phyloP scores from a whole-genome alignment of 164 flowering plant genomes.

The Cinnamomum micranthum region DNA sequence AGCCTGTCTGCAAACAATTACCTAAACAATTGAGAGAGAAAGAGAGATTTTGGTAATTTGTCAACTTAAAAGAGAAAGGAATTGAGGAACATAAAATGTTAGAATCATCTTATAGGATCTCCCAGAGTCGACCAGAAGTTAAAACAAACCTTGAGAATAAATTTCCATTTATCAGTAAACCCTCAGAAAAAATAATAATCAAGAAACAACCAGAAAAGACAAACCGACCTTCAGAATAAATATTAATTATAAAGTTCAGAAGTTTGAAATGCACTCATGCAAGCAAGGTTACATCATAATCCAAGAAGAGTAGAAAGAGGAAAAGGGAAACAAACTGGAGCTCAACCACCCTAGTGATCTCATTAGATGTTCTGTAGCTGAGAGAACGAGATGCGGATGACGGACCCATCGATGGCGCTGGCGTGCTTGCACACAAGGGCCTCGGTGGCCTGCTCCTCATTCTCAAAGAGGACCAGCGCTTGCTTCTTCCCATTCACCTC shows the following conservation, averaged over 20 bases:
- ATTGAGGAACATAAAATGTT: not conserved
- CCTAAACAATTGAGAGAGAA: not conserved
- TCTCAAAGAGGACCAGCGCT: conserved; percentile 78
- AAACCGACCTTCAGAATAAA: no score
- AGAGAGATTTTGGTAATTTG: not conserved
- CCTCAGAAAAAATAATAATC: no score
- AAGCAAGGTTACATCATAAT: not conserved
- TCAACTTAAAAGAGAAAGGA: not conserved
- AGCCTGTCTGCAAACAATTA: no score
- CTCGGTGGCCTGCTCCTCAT: conserved; percentile 95
- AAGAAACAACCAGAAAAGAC: no score
- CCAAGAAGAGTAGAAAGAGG: not conserved
- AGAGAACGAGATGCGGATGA: conserved; percentile 88
- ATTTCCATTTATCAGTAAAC: no score
- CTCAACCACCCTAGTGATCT: no score
- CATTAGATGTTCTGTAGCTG: conserved; percentile 69
- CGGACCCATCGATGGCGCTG: conserved; percentile 57
- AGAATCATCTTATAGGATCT: no score
- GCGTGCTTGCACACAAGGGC: conserved; percentile 98
- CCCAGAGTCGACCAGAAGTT: no score
- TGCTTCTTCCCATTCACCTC: conserved; percentile 98
- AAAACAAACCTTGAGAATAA: no score
- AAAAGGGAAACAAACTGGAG: not conserved
- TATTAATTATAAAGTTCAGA: no score
- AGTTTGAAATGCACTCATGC: not conserved